A percentile compares a stretch with the other conserved stretches of the same genome.
phyloP scores from a whole-genome alignment of 1,139 yeast genomes.

The Geotrichum cucujoidarum region DNA sequence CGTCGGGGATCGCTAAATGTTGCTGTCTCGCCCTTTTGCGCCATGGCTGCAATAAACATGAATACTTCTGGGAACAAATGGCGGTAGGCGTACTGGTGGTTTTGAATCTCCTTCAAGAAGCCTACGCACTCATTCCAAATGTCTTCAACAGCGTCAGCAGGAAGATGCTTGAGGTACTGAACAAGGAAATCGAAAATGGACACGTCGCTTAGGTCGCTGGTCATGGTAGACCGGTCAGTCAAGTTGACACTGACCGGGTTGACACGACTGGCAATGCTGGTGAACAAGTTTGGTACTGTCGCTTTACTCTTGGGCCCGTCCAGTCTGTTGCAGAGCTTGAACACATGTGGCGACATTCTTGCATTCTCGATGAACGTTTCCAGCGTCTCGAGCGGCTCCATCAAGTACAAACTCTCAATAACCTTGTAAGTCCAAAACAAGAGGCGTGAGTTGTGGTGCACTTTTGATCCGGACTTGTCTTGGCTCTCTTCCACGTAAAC shows the following conservation, averaged over 20 bases:
- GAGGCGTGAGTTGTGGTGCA: constrained; percentile 55
- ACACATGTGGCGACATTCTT: constrained; percentile 30
- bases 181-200: constrained; percentile 51
- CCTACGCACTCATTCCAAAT: constrained; percentile 55
- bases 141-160: constrained; percentile 71
- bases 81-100: constrained; percentile 48
- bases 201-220: constrained; percentile 41
- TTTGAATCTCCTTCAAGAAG: constrained; percentile 56
- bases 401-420: constrained; percentile 59
- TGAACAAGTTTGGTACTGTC: constrained; percentile 64
- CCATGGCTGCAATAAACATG: constrained; percentile 47
- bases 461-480: constrained; percentile 40
- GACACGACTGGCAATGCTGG: constrained; percentile 47
- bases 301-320: constrained; percentile 81
- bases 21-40: constrained; percentile 52
- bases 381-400: constrained; percentile 71
- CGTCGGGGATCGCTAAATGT: constrained; percentile 60
- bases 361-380: constrained; percentile 52
- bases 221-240: constrained; percentile 42
- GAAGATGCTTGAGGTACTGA: constrained; percentile 58
- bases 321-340: constrained; percentile 63
- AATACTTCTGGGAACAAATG: constrained; percentile 50
- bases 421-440: constrained; percentile 68
- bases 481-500: constrained; percentile 56
- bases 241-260: constrained; percentile 36